Percentiles rank a stretch among this genome's conserved stretches.
These are phyloP conservation scores for Stereocaulon alpinum DNA, from an alignment of 495 filamentous ascomycete genomes.

Conservation along the genomic window DNA sequence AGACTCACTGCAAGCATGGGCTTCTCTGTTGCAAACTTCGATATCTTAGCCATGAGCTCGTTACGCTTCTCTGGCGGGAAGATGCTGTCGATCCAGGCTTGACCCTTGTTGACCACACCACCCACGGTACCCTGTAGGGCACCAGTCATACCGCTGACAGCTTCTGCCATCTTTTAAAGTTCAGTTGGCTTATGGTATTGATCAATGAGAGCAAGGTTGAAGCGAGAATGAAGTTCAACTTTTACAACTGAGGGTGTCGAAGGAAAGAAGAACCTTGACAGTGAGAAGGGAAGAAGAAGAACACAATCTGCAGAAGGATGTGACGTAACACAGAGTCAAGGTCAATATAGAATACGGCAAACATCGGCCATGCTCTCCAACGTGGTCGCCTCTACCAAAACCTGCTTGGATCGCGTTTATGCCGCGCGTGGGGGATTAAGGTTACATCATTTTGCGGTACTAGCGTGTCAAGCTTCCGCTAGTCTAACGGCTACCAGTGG, in stretches of 20 bases:
- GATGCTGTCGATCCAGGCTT: constrained; percentile 19
- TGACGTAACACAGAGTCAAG: neutral
- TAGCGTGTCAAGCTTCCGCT: neutral
- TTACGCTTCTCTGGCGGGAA: constrained; percentile 24
- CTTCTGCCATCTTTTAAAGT: constrained; percentile 19
- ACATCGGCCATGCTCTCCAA: neutral
- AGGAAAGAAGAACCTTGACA: neutral
- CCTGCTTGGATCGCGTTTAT: neutral
- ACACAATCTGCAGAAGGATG: too few species aligned
- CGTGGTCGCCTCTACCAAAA: neutral
- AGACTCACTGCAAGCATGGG: constrained; percentile 21
- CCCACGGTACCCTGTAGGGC: constrained; percentile 20
- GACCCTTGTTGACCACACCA: constrained; percentile 17
- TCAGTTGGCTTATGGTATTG: neutral
- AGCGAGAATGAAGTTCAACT: too few species aligned
- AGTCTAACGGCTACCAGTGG: neutral
- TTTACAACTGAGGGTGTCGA: neutral
- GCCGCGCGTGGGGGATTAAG: neutral
- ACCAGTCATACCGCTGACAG: constrained; percentile 19
- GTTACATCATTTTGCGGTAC: neutral
- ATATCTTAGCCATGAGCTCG: constrained; percentile 23
- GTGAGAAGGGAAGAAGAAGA: neutral
- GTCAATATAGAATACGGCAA: neutral
- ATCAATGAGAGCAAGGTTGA: neutral
- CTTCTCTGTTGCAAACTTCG: constrained; percentile 25